phyloP scores from a whole-genome alignment of 2,329 filamentous ascomycete species.

The Verticillium zaregamsianum region DNA sequence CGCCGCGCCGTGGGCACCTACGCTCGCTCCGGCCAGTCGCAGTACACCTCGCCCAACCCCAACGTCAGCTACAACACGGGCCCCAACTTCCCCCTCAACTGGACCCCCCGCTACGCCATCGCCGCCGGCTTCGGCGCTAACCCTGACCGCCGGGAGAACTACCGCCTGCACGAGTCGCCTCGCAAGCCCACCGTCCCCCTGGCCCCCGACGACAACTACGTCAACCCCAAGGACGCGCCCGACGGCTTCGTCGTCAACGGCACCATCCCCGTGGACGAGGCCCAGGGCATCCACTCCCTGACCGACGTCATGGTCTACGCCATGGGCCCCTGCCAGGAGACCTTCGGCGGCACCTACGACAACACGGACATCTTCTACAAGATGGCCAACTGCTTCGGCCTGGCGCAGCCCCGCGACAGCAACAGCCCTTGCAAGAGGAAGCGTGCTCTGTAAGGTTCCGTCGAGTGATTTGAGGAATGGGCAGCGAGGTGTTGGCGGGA shows the following conservation, averaged over 20 bases:
- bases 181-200: slow-evolving; percentile 48
- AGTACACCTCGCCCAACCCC: slow-evolving; percentile 60
- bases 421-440: slow-evolving; percentile 2
- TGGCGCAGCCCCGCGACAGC: slow-evolving; percentile 26
- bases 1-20: slow-evolving; percentile 73
- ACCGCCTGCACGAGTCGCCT: slow-evolving; percentile 62
- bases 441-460: neutral
- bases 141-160: slow-evolving; percentile 75
- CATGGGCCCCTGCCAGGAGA: slow-evolving; percentile 72
- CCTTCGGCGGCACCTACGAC: slow-evolving; percentile 67
- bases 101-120: slow-evolving; percentile 80
- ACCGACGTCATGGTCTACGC: slow-evolving; percentile 78
- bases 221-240: slow-evolving; percentile 62
- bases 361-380: slow-evolving; percentile 73
- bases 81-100: slow-evolving; percentile 74
- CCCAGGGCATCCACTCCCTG: slow-evolving; percentile 70
- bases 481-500: neutral
- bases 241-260: slow-evolving; percentile 73
- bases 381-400: slow-evolving; percentile 64
- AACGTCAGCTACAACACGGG: slow-evolving; percentile 68
- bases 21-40: slow-evolving; percentile 66
- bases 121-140: slow-evolving; percentile 67
- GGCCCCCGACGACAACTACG: slow-evolving; percentile 45
- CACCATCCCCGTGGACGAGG: slow-evolving; percentile 59
- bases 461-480: neutral